A percentile compares a stretch with the other conserved stretches of the same genome.
phyloP scores from a whole-genome alignment of 306 rosid genomes.

The Prunus campanulata region DNA sequence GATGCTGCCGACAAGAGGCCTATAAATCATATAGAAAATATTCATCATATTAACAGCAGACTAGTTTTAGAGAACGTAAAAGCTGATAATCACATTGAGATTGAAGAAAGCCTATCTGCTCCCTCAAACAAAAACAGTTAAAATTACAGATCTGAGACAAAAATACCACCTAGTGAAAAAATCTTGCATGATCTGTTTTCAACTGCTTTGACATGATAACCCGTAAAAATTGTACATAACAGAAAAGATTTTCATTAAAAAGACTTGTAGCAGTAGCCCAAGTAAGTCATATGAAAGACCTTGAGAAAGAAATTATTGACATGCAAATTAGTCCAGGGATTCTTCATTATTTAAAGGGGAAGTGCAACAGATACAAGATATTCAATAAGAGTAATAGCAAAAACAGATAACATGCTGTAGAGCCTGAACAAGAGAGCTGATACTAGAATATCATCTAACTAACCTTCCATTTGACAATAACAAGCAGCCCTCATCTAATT shows the following conservation, averaged over 20 bases:
- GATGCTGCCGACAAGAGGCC: constrained; percentile 69
- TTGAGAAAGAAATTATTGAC: not conserved
- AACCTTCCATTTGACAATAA: constrained; percentile 81
- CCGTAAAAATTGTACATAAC: not conserved
- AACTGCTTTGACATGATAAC: not conserved
- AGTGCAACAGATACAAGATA: not conserved
- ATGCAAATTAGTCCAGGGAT: not conserved
- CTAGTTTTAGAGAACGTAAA: not conserved
- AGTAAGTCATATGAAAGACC: not conserved
- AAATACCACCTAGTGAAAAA: not conserved
- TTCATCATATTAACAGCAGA: not conserved
- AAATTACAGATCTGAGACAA: not conserved
- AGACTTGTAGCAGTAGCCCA: not conserved
- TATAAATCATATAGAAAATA: constrained; percentile 16
- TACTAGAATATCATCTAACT: not conserved
- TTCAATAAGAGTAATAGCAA: not conserved
- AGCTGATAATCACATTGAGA: constrained; percentile 1
- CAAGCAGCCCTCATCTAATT: constrained; percentile 60
- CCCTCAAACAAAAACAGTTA: not conserved
- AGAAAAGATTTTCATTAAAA: not conserved
- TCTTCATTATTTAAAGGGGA: not conserved
- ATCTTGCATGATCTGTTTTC: not conserved
- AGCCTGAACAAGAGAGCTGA: not conserved
- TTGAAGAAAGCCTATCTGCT: not conserved
- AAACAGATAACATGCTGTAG: not conserved